Percentiles rank a stretch among this genome's conserved stretches.
Conservation (phyloP, 2,329 filamentous ascomycete species). For the Fusarium sp. region DNA sequence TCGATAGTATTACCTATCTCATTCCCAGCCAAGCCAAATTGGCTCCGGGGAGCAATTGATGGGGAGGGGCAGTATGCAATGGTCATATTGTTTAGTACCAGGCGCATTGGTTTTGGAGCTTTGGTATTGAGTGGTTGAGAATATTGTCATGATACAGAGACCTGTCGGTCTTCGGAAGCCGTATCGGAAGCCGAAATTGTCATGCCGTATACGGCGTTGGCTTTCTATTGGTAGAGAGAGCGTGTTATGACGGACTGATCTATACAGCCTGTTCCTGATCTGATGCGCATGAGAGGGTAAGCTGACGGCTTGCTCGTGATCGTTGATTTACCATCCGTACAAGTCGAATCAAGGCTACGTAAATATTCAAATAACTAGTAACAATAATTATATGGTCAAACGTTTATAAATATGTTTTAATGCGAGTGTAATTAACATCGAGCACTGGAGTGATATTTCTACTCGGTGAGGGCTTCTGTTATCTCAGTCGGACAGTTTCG, state of each 20-base stretch:
- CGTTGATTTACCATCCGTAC: not conserved
- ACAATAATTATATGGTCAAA: not conserved
- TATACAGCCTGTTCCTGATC: not conserved
- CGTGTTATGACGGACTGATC: not conserved
- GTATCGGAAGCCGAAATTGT: slow-evolving; percentile 39
- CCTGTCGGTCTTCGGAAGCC: slow-evolving; percentile 35
- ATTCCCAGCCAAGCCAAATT: slow-evolving; percentile 31
- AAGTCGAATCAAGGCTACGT: not conserved
- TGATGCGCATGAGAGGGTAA: not conserved
- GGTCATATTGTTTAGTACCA: slow-evolving; percentile 23
- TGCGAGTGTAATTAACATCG: not conserved
- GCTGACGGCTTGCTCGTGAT: slow-evolving; percentile 5
- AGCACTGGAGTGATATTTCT: not conserved
- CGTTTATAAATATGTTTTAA: not conserved
- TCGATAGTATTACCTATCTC: slow-evolving; percentile 10
- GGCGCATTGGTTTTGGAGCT: slow-evolving; percentile 5
- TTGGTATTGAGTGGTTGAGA: slow-evolving; percentile 28
- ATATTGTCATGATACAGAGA: slow-evolving; percentile 31
- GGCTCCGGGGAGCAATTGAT: slow-evolving; percentile 26
- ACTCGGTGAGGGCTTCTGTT: not conserved
- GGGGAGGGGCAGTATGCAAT: slow-evolving; percentile 13
- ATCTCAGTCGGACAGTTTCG: not conserved
- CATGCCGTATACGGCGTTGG: not conserved
- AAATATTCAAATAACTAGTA: too few relatives aligned
- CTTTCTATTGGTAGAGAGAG: not conserved